Conservation (phyloP, 169 alveolate species). For the Pseudocohnilembus persalinus region DNA sequence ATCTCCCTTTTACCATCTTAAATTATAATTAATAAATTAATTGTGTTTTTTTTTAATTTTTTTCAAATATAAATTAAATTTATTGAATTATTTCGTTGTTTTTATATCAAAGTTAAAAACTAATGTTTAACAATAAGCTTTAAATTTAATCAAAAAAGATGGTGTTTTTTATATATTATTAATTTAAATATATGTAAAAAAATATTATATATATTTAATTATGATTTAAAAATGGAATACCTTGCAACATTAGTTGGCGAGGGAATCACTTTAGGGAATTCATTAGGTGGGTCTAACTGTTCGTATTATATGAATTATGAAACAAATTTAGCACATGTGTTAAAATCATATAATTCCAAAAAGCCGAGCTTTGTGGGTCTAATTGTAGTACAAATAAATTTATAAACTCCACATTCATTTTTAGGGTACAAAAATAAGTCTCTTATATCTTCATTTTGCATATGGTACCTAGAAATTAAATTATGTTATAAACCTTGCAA, state of each 20-base stretch:
- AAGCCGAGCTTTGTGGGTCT: slow-evolving; percentile 80
- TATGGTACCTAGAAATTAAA: not conserved
- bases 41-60: too few relatives aligned
- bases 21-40: too few relatives aligned
- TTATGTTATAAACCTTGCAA: too few relatives aligned
- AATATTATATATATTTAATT: too few relatives aligned
- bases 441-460: slow-evolving; percentile 59
- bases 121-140: too few relatives aligned
- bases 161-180: too few relatives aligned
- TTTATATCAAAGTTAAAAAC: too few relatives aligned
- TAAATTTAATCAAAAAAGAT: too few relatives aligned
- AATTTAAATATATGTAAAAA: too few relatives aligned
- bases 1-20: slow-evolving; percentile 83
- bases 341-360: slow-evolving; percentile 78
- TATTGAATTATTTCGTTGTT: too few relatives aligned
- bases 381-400: slow-evolving; percentile 81
- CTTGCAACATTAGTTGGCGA: slow-evolving; percentile 73
- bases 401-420: slow-evolving; percentile 83
- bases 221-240: too few relatives aligned
- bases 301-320: slow-evolving; percentile 80
- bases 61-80: too few relatives aligned
- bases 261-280: slow-evolving; percentile 76
- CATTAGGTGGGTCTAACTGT: slow-evolving; percentile 73
- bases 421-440: slow-evolving; percentile 80
- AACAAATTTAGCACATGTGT: slow-evolving; percentile 69